Evolutionary conservation across 495 filamentous ascomycete species (phyloP).

Genomic region (Penicillium chermesinum): DNA sequence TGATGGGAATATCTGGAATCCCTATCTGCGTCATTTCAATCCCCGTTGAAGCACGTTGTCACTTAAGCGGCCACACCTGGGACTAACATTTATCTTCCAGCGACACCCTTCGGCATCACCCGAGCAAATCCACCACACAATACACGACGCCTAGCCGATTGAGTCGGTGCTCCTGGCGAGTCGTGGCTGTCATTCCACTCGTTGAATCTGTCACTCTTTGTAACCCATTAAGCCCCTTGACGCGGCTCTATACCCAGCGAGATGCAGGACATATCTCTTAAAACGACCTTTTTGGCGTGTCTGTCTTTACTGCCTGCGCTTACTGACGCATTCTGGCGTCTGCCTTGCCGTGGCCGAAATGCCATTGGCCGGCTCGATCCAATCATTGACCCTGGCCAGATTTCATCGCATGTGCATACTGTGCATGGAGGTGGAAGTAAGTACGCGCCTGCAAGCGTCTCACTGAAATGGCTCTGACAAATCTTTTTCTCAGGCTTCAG

Average conservation of each 20-base stretch:
- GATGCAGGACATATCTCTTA: constrained; percentile 22
- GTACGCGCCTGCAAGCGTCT: constrained; percentile 22
- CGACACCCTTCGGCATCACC: constrained; percentile 1
- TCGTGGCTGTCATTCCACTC: constrained; percentile 4
- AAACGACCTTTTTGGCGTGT: constrained; percentile 22
- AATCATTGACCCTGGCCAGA: constrained; percentile 41
- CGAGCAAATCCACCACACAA: not conserved
- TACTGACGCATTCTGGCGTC: constrained; percentile 76
- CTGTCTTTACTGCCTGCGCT: constrained; percentile 31
- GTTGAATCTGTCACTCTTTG: constrained; percentile 14
- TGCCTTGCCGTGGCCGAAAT: constrained; percentile 66
- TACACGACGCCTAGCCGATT: constrained; percentile 14
- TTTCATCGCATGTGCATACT: constrained; percentile 45
- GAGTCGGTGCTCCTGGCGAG: constrained; percentile 25
- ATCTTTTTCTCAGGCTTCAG: constrained; percentile 39
- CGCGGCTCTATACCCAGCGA: constrained; percentile 10
- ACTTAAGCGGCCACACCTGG: constrained; percentile 5
- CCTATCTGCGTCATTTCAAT: constrained; percentile 7
- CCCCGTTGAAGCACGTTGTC: not conserved
- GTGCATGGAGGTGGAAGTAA: constrained; percentile 53
- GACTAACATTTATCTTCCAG: constrained; percentile 16
- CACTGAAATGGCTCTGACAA: no score
- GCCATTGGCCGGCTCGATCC: constrained; percentile 58
- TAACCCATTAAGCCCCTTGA: constrained; percentile 9
- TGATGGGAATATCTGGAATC: constrained; percentile 13